Evolutionary conservation across 2,329 filamentous ascomycete species (phyloP).

Genomic region (Ceratocystis smalleyi): DNA sequence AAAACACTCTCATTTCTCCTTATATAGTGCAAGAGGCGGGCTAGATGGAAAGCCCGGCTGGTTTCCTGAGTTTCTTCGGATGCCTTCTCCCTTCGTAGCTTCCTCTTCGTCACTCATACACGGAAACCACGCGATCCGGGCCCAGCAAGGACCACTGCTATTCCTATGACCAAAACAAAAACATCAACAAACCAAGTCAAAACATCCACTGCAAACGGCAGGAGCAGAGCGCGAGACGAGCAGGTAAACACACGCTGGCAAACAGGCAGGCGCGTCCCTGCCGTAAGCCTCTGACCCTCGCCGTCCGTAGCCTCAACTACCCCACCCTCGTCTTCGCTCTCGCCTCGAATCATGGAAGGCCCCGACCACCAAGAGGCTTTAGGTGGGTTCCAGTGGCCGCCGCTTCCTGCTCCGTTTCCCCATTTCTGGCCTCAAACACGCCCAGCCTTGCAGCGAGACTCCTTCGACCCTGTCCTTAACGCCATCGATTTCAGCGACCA

Average conservation of each 20-base stretch:
- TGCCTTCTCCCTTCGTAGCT: background rate
- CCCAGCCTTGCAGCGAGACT: background rate
- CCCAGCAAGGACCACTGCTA: background rate
- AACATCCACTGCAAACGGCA: background rate
- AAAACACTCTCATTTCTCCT: too few species aligned
- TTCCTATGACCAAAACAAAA: background rate
- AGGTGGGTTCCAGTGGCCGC: slow-evolving; percentile 9
- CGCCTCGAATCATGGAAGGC: background rate
- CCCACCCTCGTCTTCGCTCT: background rate
- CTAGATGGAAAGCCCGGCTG: too few species aligned
- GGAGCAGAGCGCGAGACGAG: background rate
- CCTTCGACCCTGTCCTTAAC: background rate
- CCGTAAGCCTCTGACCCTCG: background rate
- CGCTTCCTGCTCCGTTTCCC: slow-evolving; percentile 7
- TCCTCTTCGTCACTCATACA: background rate
- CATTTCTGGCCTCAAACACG: background rate
- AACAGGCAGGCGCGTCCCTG: background rate
- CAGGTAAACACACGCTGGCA: background rate
- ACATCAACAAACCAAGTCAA: background rate
- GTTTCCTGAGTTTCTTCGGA: too few species aligned
- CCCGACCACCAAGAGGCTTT: background rate
- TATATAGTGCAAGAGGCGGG: too few species aligned
- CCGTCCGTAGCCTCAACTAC: background rate
- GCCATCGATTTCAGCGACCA: background rate
- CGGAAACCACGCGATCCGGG: background rate